Conservation (phyloP, 2,329 filamentous ascomycete species). For the Colletotrichum horii region DNA sequence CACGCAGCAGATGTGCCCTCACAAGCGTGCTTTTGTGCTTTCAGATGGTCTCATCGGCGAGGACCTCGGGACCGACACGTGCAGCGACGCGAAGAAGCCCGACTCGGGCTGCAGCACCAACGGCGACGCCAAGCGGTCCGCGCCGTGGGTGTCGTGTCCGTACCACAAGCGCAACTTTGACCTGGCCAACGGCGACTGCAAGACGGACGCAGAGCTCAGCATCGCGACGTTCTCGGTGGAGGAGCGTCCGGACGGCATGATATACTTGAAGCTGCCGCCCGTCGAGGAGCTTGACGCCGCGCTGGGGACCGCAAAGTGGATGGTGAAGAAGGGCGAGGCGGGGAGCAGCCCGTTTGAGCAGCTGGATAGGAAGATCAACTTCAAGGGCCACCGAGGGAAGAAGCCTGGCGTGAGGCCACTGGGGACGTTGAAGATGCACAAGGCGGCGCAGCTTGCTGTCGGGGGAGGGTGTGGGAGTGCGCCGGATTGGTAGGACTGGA, state of each 20-base stretch:
- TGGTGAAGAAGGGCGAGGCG: constrained; percentile 74
- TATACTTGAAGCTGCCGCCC: constrained; percentile 82
- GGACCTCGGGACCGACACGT: constrained; percentile 39
- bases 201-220: constrained; percentile 75
- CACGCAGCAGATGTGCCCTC: constrained; percentile 93
- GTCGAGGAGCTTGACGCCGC: constrained; percentile 80
- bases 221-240: constrained; percentile 85
- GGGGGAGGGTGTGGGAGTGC: constrained; percentile 46
- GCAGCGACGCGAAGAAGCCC: constrained; percentile 39
- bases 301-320: constrained; percentile 80
- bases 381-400: constrained; percentile 48
- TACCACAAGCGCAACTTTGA: constrained; percentile 91
- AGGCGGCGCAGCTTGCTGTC: constrained; percentile 41
- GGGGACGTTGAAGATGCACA: constrained; percentile 36
- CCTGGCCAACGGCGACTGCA: constrained; percentile 74
- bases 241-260: constrained; percentile 73
- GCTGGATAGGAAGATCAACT: constrained; percentile 51
- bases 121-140: constrained; percentile 33
- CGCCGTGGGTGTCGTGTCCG: constrained; percentile 85
- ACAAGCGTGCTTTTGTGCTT: constrained; percentile 89
- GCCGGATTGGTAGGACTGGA: constrained; percentile 7
- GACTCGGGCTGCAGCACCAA: constrained; percentile 20
- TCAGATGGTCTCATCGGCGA: constrained; percentile 85
- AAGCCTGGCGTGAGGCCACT: constrained; percentile 43
- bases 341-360: constrained; percentile 43